A percentile compares a stretch with the other conserved stretches of the same genome.
phyloP scores from a whole-genome alignment of 2,329 filamentous ascomycete genomes.

The Neurospora crassa region DNA sequence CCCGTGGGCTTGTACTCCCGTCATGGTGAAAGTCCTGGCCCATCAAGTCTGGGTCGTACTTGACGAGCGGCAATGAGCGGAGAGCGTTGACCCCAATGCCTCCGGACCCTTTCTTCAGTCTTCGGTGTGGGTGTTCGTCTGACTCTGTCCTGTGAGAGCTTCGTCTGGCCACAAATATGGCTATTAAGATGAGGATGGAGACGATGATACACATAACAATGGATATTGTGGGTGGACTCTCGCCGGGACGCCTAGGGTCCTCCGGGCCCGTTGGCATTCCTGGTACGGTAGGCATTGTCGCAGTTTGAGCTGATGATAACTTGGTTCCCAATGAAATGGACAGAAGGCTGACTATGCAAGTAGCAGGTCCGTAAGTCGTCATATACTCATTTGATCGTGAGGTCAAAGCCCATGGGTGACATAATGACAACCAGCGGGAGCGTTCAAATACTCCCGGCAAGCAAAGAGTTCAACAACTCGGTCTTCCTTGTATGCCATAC shows the following conservation, averaged over 20 bases:
- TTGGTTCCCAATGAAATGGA: neutral
- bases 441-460: neutral
- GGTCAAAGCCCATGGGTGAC: neutral
- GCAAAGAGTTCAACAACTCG: neutral
- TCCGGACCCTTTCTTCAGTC: neutral
- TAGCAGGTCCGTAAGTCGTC: neutral
- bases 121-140: neutral
- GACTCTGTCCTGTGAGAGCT: neutral
- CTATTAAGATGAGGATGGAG: conserved; percentile 1
- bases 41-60: conserved; percentile 1
- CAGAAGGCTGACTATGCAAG: neutral
- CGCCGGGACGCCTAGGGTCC: neutral
- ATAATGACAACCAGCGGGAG: neutral
- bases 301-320: neutral
- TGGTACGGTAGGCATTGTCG: neutral
- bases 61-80: conserved; percentile 3
- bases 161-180: conserved; percentile 1
- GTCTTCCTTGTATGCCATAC: neutral
- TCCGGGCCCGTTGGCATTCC: neutral
- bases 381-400: neutral
- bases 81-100: conserved; percentile 1
- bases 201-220: conserved; percentile 2
- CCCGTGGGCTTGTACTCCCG: neutral
- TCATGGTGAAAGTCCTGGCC: neutral
- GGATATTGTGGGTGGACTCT: neutral